phyloP scores from a whole-genome alignment of 1,284 basidiomycete species.

The Hemileia vastatrix region DNA sequence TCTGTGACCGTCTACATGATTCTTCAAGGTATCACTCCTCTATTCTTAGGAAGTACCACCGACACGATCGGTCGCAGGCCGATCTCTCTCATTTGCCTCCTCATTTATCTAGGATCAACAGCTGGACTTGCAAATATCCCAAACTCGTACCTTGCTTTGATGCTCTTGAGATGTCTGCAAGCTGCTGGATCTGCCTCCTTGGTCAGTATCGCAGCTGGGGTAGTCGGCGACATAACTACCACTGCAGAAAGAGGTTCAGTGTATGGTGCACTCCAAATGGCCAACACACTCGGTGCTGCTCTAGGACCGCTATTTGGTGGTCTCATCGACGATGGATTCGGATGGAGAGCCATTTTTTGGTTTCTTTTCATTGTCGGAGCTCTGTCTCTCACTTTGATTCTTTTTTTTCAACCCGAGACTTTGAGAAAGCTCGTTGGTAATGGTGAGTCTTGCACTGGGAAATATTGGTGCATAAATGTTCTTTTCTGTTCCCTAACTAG shows the following conservation, averaged over 20 bases:
- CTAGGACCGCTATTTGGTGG: conserved; percentile 42
- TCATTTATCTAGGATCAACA: conserved; percentile 43
- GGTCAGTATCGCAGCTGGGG: conserved; percentile 44
- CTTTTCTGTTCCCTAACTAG: no score
- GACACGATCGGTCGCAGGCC: conserved; percentile 44
- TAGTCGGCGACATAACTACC: conserved; percentile 43
- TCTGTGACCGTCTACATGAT: no score
- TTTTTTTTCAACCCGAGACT: conserved; percentile 45
- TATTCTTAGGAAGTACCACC: conserved; percentile 41
- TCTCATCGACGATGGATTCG: conserved; percentile 38
- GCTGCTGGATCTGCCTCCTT: conserved; percentile 44
- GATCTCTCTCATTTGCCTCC: conserved; percentile 41
- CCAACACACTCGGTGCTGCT: conserved; percentile 1
- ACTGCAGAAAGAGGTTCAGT: conserved; percentile 45
- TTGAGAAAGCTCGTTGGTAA: conserved; percentile 45
- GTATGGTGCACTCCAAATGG: conserved; percentile 35
- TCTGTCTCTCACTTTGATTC: conserved; percentile 33
- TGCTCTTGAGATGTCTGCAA: conserved; percentile 41
- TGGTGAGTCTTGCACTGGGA: conserved; percentile 29
- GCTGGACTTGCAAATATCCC: conserved; percentile 44
- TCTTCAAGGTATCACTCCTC: conserved; percentile 45
- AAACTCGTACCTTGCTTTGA: conserved; percentile 43
- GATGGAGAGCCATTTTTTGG: conserved; percentile 43
- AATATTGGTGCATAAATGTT: no score
- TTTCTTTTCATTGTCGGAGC: conserved; percentile 39